Conservation (phyloP, 139 green algal species). For the Chlamydomonas sp. region DNA sequence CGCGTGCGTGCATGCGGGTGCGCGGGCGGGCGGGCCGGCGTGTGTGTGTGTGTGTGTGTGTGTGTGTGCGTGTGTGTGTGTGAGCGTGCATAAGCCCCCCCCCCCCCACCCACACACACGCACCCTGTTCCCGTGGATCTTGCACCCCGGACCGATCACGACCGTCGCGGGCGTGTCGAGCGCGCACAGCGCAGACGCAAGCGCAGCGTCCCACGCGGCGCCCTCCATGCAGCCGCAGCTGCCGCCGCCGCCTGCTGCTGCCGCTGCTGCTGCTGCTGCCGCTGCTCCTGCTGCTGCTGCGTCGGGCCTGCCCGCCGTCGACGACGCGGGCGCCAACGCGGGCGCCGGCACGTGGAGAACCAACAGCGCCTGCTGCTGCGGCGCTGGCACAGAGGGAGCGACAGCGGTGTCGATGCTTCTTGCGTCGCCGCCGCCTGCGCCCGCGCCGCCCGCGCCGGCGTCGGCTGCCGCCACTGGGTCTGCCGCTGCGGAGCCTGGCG, state of each 20-base stretch:
- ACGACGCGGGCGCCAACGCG: no score
- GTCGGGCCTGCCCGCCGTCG: no score
- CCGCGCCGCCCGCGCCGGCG: background rate
- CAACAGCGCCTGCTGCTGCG: no score
- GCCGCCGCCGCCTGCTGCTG: background rate
- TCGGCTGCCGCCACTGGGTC: background rate
- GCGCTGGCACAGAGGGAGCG: no score
- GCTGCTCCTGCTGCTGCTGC: background rate
- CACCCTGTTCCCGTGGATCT: constrained; percentile 15
- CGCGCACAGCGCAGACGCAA: constrained; percentile 1
- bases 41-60: no score
- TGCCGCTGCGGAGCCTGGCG: background rate
- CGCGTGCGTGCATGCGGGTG: background rate
- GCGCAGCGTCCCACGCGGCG: background rate
- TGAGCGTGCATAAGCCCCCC: no score
- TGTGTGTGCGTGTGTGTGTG: no score
- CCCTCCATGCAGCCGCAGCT: constrained; percentile 8
- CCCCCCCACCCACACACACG: no score
- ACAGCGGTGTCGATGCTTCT: no score
- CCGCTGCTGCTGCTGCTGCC: constrained; percentile 1
- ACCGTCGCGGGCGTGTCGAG: constrained; percentile 18
- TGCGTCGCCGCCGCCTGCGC: no score
- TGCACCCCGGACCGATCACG: constrained; percentile 24
- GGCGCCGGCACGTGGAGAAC: no score
- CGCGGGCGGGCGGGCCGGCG: no score